Base-by-base conservation (phyloP, 768 basidiomycete genomes). In the Kondoa malvinella region DNA sequence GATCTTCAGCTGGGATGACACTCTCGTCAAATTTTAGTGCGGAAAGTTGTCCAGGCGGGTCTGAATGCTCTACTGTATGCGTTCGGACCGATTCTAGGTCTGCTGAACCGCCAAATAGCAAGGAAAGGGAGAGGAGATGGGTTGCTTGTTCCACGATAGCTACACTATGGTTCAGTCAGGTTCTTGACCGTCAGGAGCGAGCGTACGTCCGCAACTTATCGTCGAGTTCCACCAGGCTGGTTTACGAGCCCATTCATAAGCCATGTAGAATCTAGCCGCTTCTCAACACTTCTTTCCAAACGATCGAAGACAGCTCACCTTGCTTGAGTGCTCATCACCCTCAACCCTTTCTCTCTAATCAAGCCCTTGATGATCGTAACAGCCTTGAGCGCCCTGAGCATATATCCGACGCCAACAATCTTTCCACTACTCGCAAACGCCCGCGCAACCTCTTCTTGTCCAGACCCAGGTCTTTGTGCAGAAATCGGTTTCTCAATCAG, bases 311-410 rank as follows among this genome's bases (percentile, higher is more conserved):
- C 85, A 86, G 87, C 83, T 72, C 89, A 92, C 34, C 87, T 86
- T 4, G 92, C 92, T 72, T 92, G 85, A 34, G 94, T 97, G 60
- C 87, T 82, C 94, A 97, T 96, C 63, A 99, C 92, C 26, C 87
- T 87, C 68, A 99, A 82, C 74, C 89, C 83, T 76, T 96, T 96
- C 70, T 94, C 90, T 75, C 88, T 81, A 76, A 99, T 88, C 77
- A 96, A 92, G 69, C 87, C 83, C 79, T 94, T 92, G 88, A 96
- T 94, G 83, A 85, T 86, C 78, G 95, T 91, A 27, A 94, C 89
- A 32, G 87, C 91, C 68, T 87, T 87, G 74, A 94, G 82, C 79
- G 94, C 92, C 71, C 91, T 85, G 70, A 95, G 80, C 91, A 95
- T 95, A 76, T 90, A 91, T 21, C 68, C 68, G 2, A 25, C 59